Evolutionary conservation across 352 stramenopile genomes (phyloP).

Genomic region (Peronospora destructor): DNA sequence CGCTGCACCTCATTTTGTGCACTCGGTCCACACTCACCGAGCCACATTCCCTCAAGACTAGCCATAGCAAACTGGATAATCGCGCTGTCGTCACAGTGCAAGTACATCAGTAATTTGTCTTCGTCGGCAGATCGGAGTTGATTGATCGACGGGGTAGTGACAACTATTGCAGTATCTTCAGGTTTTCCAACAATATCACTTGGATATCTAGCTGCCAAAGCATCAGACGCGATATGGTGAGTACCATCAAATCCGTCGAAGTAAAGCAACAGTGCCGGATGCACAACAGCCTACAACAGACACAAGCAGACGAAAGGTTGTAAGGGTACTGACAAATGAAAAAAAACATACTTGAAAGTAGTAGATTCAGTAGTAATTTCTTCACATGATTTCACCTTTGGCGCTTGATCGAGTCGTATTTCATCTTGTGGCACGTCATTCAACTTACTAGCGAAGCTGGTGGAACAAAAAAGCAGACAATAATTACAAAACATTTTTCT

Average conservation of each 20-base stretch:
- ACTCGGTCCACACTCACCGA: conserved; percentile 43
- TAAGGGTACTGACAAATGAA: not conserved
- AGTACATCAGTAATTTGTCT: conserved; percentile 49
- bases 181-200: conserved; percentile 31
- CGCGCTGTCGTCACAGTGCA: conserved; percentile 59
- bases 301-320: not conserved
- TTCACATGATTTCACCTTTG: conserved; percentile 29
- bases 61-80: conserved; percentile 68
- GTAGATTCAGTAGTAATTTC: not conserved
- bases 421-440: conserved; percentile 57
- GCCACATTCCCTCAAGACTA: conserved; percentile 66
- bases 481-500: not conserved
- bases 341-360: not conserved
- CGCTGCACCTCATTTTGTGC: conserved; percentile 35
- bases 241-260: conserved; percentile 69
- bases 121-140: conserved; percentile 68
- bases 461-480: not conserved
- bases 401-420: conserved; percentile 31
- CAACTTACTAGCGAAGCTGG: conserved; percentile 46
- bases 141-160: conserved; percentile 51
- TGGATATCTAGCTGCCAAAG: conserved; percentile 56
- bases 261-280: conserved; percentile 61
- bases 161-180: conserved; percentile 2
- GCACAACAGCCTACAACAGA: conserved; percentile 40
- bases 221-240: conserved; percentile 50